Evolutionary conservation across 2,329 filamentous ascomycete genomes (phyloP).

Genomic region (Nothophaeocryptopus gaeumannii): DNA sequence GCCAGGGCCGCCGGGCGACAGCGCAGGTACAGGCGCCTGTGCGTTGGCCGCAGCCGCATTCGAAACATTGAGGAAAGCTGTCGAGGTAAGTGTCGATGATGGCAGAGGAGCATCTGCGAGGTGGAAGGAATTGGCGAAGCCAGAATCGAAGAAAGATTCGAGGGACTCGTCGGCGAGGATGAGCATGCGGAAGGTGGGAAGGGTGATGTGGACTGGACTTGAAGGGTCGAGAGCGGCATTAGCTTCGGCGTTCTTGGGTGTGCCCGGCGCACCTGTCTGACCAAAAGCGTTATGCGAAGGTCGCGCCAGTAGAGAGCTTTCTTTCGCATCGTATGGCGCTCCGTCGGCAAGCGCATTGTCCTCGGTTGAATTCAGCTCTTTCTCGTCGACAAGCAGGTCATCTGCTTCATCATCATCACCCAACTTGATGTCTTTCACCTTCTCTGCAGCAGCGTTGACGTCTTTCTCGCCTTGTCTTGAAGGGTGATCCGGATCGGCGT

Average conservation of each 20-base stretch:
- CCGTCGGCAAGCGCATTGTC: slow-evolving; percentile 8
- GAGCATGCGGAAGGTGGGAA: slow-evolving; percentile 98
- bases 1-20: slow-evolving; percentile 34
- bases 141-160: slow-evolving; percentile 95
- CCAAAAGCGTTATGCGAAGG: slow-evolving; percentile 34
- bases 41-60: slow-evolving; percentile 11
- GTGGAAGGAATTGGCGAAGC: slow-evolving; percentile 89
- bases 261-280: slow-evolving; percentile 39
- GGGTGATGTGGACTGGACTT: slow-evolving; percentile 89
- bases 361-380: slow-evolving; percentile 29
- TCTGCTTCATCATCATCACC: slow-evolving; percentile 64
- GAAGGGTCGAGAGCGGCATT: slow-evolving; percentile 90
- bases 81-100: slow-evolving; percentile 50
- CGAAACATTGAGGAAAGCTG: slow-evolving; percentile 72
- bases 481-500: slow-evolving; percentile 79
- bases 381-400: slow-evolving; percentile 55
- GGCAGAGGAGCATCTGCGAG: slow-evolving; percentile 64
- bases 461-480: slow-evolving; percentile 32
- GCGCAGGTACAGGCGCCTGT: slow-evolving; percentile 18
- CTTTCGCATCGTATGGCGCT: slow-evolving; percentile 12
- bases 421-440: slow-evolving; percentile 66
- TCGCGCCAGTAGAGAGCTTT: slow-evolving; percentile 28
- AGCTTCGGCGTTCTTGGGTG: slow-evolving; percentile 68
- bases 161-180: slow-evolving; percentile 92
- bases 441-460: slow-evolving; percentile 36